Evolutionary conservation across 192 early-diverging fungal species (phyloP).

Genomic region (Chytriomyces confervae): DNA sequence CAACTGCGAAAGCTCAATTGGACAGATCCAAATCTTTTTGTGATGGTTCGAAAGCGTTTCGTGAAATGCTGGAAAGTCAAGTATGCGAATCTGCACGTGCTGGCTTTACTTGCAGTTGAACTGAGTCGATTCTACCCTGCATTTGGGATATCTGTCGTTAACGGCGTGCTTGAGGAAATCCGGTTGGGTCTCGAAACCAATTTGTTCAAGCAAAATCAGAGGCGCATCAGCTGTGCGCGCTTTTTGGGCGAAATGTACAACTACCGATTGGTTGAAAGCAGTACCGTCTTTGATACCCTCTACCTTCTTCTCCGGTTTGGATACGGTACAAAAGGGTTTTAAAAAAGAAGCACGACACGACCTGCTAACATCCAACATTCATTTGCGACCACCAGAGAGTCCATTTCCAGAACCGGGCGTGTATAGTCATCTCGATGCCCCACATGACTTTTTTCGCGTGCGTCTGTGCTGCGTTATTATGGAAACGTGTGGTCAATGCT

Average conservation of each 20-base stretch:
- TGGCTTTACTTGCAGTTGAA: slow-evolving; percentile 80
- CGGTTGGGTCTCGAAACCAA: slow-evolving; percentile 90
- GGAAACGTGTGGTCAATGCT: slow-evolving; percentile 85
- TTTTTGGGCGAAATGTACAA: slow-evolving; percentile 94
- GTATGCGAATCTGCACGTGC: slow-evolving; percentile 80
- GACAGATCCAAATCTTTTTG: slow-evolving; percentile 62
- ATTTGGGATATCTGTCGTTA: slow-evolving; percentile 89
- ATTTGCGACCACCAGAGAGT: slow-evolving; percentile 46
- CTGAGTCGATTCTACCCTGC: slow-evolving; percentile 81
- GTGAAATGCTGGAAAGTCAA: slow-evolving; percentile 94
- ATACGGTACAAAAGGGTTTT: slow-evolving; percentile 63
- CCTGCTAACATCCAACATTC: background rate
- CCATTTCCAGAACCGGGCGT: slow-evolving; percentile 58
- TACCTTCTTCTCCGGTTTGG: slow-evolving; percentile 85
- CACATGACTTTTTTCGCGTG: slow-evolving; percentile 91
- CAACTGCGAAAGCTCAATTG: slow-evolving; percentile 87
- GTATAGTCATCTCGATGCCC: slow-evolving; percentile 72
- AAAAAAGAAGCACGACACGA: background rate
- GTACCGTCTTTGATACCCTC: slow-evolving; percentile 82
- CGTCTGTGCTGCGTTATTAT: slow-evolving; percentile 86
- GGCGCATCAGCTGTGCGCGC: slow-evolving; percentile 76
- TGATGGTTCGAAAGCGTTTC: slow-evolving; percentile 77
- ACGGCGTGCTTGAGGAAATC: slow-evolving; percentile 83
- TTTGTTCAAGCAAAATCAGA: slow-evolving; percentile 91
- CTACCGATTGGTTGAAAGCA: slow-evolving; percentile 82